A percentile compares a stretch with the other conserved stretches of the same genome.
phyloP scores from a whole-genome alignment of 2,329 filamentous ascomycete genomes.

The Fusarium subtropicale region DNA sequence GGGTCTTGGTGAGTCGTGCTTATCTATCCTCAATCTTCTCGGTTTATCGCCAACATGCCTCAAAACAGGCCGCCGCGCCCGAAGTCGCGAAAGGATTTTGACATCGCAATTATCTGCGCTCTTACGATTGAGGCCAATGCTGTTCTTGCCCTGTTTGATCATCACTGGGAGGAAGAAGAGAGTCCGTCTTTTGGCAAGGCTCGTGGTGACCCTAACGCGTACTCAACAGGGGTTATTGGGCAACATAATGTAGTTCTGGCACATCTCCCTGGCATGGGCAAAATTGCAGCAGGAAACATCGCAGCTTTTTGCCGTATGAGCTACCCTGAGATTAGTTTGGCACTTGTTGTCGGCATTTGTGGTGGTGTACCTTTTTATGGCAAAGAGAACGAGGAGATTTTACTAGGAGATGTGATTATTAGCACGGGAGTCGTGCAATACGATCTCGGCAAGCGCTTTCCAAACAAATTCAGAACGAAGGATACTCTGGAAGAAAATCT shows the following conservation, averaged over 20 bases:
- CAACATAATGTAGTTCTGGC: neutral
- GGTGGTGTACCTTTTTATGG: neutral
- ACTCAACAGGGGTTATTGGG: neutral
- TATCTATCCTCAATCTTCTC: neutral
- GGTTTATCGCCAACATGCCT: neutral
- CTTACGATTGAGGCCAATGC: neutral
- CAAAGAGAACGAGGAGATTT: neutral
- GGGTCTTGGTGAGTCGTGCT: no score
- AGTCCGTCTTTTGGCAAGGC: neutral
- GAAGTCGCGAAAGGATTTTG: neutral
- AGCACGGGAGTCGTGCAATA: neutral
- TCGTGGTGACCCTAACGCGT: neutral
- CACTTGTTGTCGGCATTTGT: neutral
- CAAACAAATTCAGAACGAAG: neutral
- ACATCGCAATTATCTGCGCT: neutral
- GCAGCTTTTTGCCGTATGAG: neutral
- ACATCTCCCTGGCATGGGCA: neutral
- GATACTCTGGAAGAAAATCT: neutral
- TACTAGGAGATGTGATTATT: neutral
- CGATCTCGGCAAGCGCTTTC: neutral
- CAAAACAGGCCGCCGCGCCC: neutral
- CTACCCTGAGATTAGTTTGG: neutral
- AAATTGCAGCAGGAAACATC: neutral
- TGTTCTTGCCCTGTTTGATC: neutral
- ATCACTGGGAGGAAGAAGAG: neutral